Evolutionary conservation across 2,329 filamentous ascomycete species (phyloP).

Genomic region (Calonectria crousiana): DNA sequence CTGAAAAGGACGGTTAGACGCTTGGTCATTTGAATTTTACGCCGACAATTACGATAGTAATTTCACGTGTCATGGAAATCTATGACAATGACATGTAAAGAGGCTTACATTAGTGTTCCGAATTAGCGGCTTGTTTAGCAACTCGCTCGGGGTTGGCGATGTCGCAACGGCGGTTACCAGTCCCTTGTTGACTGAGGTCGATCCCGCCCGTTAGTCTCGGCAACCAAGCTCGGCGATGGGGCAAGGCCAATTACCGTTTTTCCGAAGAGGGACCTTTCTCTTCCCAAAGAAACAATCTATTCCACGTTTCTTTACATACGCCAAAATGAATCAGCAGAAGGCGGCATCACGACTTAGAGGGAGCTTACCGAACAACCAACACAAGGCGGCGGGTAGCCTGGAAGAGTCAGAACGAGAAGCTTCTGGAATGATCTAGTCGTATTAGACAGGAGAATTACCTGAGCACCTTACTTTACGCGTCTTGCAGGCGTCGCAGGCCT

Average conservation of each 20-base stretch:
- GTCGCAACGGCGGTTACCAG: constrained; percentile 16
- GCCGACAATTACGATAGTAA: not conserved
- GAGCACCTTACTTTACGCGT: constrained; percentile 38
- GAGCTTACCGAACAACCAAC: constrained; percentile 31
- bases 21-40: not conserved
- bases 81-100: not conserved
- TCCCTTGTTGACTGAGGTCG: constrained; percentile 27
- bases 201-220: constrained; percentile 14
- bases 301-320: constrained; percentile 9
- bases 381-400: constrained; percentile 38
- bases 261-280: constrained; percentile 34
- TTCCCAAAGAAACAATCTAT: constrained; percentile 31
- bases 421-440: not conserved
- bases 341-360: too few relatives aligned
- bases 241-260: constrained; percentile 27
- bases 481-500: constrained; percentile 41
- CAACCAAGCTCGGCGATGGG: not conserved
- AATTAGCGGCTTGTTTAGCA: not conserved
- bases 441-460: constrained; percentile 21
- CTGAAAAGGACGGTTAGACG: not conserved
- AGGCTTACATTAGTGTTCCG: not conserved
- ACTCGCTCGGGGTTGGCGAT: not conserved
- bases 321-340: not conserved
- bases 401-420: not conserved
- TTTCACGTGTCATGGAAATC: not conserved